Evolutionary conservation across 225 moss, liverwort and hornwort species (phyloP), one percentile per base, ranked within the genome.

Genomic region (Rhytidiadelphus loreus): DNA sequence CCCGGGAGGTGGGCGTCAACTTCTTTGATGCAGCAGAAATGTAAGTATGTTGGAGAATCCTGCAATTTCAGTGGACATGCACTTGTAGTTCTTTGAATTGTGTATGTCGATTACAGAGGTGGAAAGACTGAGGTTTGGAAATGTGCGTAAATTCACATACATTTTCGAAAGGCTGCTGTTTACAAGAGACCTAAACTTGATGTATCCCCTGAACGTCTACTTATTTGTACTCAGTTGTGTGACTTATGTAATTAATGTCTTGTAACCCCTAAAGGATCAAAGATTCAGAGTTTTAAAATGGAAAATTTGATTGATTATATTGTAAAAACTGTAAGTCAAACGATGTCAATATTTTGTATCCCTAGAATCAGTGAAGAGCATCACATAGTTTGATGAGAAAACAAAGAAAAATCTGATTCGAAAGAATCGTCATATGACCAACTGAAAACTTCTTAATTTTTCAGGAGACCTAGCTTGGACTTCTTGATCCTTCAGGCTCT

Each of bases 1-100:
- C 94, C 66, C 87, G 81, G 18, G 96, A 95, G 83, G 92, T 91
- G 81, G 96, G 95, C 77, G 85, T 95, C 78, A 97, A 95, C 77
- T 97, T 98, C 90, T 92, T 96, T 66, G 95, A 97, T 83, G 91
- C 90, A 22, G 95, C 97, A 62, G 96, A 98, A 91, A 96, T 98
- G 98, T 96, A 85, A 91, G 95, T 80, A 22, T 77, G 72, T 15
- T 44, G 85, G 57, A 32, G 39, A 57, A 63, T 82, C 32, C 41
- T 33, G 35, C 53, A 62, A 68, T 63, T 83, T 56, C 72, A 50
- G 85, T 58, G 80, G 28, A 73, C 59, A 46, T 33, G 37, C 59
- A 32, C 44, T 44, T 43, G 14, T 43, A 43, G 21, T 71, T 71
- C 70, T 70, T 70, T 46, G 72, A 73, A 46, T 71, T 87, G 62